Evolutionary conservation across 2,329 filamentous ascomycete species (phyloP).

Genomic region (Claviceps maximensis): DNA sequence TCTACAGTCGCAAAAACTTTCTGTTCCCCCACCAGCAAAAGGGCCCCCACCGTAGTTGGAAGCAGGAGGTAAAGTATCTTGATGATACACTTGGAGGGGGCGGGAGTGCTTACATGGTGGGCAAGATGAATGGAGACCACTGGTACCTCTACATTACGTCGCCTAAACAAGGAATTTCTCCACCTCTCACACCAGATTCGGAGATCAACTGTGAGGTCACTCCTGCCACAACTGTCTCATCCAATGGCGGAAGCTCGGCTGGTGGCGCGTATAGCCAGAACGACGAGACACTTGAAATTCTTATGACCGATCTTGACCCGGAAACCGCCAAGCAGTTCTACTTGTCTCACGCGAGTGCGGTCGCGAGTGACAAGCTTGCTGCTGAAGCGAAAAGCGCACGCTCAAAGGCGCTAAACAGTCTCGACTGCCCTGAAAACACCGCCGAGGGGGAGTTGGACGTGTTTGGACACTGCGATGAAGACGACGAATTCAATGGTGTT

Average conservation of each 20-base stretch:
- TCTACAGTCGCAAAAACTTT: conserved; percentile 99
- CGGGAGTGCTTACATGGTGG: conserved; percentile 97
- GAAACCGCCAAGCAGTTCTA: conserved; percentile 61
- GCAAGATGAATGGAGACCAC: conserved; percentile 99
- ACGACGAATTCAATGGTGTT: conserved; percentile 39
- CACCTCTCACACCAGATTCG: conserved; percentile 62
- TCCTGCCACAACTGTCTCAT: conserved; percentile 38
- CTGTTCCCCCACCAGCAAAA: conserved; percentile 89
- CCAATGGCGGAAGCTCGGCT: conserved; percentile 28
- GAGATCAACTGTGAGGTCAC: conserved; percentile 24
- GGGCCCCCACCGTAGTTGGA: conserved; percentile 94
- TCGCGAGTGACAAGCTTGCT: conserved; percentile 70
- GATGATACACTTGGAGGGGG: conserved; percentile 85
- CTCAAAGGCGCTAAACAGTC: conserved; percentile 42
- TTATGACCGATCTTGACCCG: conserved; percentile 59
- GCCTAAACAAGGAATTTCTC: conserved; percentile 65
- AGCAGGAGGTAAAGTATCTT: conserved; percentile 83
- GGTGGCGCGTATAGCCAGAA: conserved; percentile 31
- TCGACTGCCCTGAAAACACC: conserved; percentile 42
- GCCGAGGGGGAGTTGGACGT: conserved; percentile 64
- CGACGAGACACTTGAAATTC: conserved; percentile 65
- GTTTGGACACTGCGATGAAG: conserved; percentile 54
- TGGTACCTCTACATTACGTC: conserved; percentile 98
- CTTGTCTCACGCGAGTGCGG: conserved; percentile 63
- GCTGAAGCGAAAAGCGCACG: conserved; percentile 52